Evolutionary conservation across 116 monocot species (phyloP), one percentile per base, ranked within the genome.

Genomic region (Iris pallida): DNA sequence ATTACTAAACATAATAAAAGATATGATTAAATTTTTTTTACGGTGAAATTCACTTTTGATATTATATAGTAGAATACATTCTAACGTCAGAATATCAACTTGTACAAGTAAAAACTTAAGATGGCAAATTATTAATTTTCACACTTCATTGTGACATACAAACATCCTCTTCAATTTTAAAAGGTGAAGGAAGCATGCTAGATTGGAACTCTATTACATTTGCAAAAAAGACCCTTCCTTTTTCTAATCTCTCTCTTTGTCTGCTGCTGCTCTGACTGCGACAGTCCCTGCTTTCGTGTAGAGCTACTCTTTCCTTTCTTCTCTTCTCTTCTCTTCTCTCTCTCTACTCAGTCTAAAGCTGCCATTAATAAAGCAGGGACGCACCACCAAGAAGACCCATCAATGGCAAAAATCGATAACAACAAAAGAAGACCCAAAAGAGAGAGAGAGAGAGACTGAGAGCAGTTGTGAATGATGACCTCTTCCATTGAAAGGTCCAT

Each of bases 401-500:
- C 13, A 7, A 51, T 49, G 48, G 49, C 51, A 51, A 20, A 49
- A 65, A 65, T 65, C 65, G 30, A 65, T 52, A 65, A 47, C 47
- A 20, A 0, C 20, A 61, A 61, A 48, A 19, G 55, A 11, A 51
- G 18, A 67, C 47, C 14, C 42, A 2, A 46, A 6, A 6, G 44
- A 53, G 61, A 62, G 57, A 48, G 57, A 69, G 70, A 69, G 67
- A 76, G 55, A 72, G 69, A 72, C 52, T 69, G 64, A 67, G 54
- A 61, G 42, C 10, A 43, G 66, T 16, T 52, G 16, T 58, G 78
- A 78, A 75, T 85, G 73, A 84, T 84, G 73, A 59, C 72, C 47
- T 73, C 71, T 66, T 61, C 55, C 73, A 68, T 71, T 75, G 87
- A 87, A 87, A 87, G 87, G 78, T 87, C 80, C 47, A 68, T 63